These are phyloP conservation scores for Scheffersomyces cryptocercus DNA, from an alignment of 1,139 yeast species.

Conservation along the genomic window DNA sequence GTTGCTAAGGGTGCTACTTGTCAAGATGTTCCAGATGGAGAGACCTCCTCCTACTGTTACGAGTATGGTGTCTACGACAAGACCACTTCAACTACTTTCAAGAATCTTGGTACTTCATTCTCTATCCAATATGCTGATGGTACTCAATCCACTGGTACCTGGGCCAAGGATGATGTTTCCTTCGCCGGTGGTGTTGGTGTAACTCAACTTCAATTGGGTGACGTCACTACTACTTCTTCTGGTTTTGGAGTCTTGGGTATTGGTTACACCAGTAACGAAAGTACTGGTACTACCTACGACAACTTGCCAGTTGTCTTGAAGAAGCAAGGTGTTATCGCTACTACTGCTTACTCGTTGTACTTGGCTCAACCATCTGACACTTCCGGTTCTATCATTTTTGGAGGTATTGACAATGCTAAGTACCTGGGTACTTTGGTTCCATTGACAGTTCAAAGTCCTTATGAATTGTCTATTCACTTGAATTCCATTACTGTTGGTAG, in stretches of 20 bases:
- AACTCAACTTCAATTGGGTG: conserved; percentile 18
- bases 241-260: conserved; percentile 22
- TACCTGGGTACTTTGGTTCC: conserved; percentile 15
- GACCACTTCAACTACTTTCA: conserved; percentile 6
- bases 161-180: conserved; percentile 16
- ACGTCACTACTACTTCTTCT: conserved; percentile 17
- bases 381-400: conserved; percentile 19
- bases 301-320: conserved; percentile 23
- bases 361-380: conserved; percentile 12
- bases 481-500: conserved; percentile 7
- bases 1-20: not conserved
- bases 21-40: not conserved
- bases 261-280: conserved; percentile 13
- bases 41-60: conserved; percentile 1
- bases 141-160: conserved; percentile 14
- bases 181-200: conserved; percentile 13
- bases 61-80: conserved; percentile 11
- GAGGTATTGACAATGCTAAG: conserved; percentile 20
- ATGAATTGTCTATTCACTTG: conserved; percentile 8
- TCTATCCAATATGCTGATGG: conserved; percentile 16
- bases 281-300: conserved; percentile 11
- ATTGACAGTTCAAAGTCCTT: conserved; percentile 5
- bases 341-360: conserved; percentile 22
- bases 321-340: conserved; percentile 19
- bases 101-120: conserved; percentile 8